A percentile compares a stretch with the other conserved stretches of the same genome.
These are phyloP conservation scores for Sarocladium strictum DNA, from an alignment of 2,329 filamentous ascomycete genomes.

Conservation along the genomic window DNA sequence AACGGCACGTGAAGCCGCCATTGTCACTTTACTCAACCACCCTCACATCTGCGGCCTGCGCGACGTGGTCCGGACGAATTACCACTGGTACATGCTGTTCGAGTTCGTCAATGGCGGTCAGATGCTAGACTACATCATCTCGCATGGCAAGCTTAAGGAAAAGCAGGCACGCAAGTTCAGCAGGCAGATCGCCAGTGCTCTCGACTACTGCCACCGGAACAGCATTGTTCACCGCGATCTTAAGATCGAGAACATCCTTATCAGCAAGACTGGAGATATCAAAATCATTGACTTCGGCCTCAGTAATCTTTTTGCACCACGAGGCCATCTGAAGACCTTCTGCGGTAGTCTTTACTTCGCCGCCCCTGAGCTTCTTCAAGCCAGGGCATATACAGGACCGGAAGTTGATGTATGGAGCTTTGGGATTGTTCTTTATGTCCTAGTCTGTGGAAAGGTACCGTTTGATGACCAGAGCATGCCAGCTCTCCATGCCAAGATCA, in stretches of 20 bases:
- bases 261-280: slow-evolving; percentile 98
- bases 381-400: slow-evolving; percentile 88
- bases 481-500: slow-evolving; percentile 96
- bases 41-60: slow-evolving; percentile 94
- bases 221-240: slow-evolving; percentile 96
- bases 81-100: slow-evolving; percentile 99
- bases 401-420: slow-evolving; percentile 99
- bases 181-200: slow-evolving; percentile 89
- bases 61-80: slow-evolving; percentile 90
- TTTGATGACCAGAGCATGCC: slow-evolving; percentile 99
- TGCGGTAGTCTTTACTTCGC: slow-evolving; percentile 98
- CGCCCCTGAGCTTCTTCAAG: slow-evolving; percentile 88
- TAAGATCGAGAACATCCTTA: slow-evolving; percentile 98
- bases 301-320: slow-evolving; percentile 90
- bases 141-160: slow-evolving; percentile 93
- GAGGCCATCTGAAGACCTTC: slow-evolving; percentile 85
- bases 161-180: slow-evolving; percentile 98
- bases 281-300: slow-evolving; percentile 99
- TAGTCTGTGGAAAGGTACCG: slow-evolving; percentile 95
- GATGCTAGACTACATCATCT: slow-evolving; percentile 99
- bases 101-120: slow-evolving; percentile 98
- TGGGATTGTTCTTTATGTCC: slow-evolving; percentile 92
- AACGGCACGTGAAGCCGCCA: slow-evolving; percentile 90
- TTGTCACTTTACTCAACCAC: slow-evolving; percentile 88
- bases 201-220: slow-evolving; percentile 97